Evolutionary conservation across 2,329 filamentous ascomycete genomes (phyloP), one percentile per base, ranked within the genome.

Genomic region (Rutstroemia sp.): DNA sequence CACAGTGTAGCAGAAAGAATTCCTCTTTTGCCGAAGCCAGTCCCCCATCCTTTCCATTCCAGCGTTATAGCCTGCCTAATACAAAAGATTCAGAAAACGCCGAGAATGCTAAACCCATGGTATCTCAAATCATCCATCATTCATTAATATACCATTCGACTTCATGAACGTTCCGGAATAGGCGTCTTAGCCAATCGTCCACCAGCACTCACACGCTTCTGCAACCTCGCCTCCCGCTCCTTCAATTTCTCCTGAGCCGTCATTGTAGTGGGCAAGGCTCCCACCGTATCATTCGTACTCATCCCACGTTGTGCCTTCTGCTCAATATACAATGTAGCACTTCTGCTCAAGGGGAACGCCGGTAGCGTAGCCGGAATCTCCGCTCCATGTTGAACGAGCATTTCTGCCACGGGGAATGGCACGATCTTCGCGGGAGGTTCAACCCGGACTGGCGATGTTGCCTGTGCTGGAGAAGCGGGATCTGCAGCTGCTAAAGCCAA

Each of bases 331-430:
- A 88, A 72, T 67, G 88, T 86, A 2, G 94, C 92, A 48, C 86
- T 86, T 9, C 82, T 78, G 58, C 89, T 91, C 10, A 99, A 79
- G 1, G 91, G 90, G 63, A 97, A 92, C 0, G 89, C 87, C 0
- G 92, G 89, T 58, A 88, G 77, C 2, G 83, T 76, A 1, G 76
- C 69, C 0, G 94, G 92, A 36, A 97, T 87, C 60, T 96, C 88
- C 3, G 92, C 92, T 16, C 94, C 94, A 67, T 99, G 97, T 65
- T 97, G 95, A 14, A 95, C 77, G 14, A 99, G 79, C 58, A 99
- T 75, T 71, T 99, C 94, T 14, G 94, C 94, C 44, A 97, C 78
- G 0, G 94, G 86, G 69, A 99, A 99, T 0, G 92, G 81, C 8
- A 84, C 78, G 3, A 76, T 69, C 62, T 82, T 83, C 39, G 59